A percentile compares a stretch with the other conserved stretches of the same genome.
phyloP scores from a whole-genome alignment of 1,139 yeast species.

The Trichomonascaceae sp. region DNA sequence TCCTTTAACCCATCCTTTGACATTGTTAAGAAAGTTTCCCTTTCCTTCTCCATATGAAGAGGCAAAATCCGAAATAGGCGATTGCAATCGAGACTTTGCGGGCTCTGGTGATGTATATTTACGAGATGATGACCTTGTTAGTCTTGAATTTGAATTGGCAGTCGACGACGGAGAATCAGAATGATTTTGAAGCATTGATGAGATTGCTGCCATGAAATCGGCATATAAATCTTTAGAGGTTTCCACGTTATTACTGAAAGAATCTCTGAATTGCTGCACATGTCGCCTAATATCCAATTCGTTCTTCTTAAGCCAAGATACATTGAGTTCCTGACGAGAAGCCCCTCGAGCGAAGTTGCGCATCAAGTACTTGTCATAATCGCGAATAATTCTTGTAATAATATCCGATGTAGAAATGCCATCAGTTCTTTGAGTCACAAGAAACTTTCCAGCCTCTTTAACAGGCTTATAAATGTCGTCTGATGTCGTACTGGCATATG shows the following conservation, averaged over 20 bases:
- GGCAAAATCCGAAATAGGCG: constrained; percentile 64
- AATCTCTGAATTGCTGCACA: constrained; percentile 78
- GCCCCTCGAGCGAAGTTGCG: constrained; percentile 97
- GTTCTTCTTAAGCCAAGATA: constrained; percentile 94
- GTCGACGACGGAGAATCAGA: constrained; percentile 1
- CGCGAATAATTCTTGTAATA: constrained; percentile 88
- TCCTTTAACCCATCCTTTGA: constrained; percentile 63
- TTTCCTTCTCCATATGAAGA: constrained; percentile 49
- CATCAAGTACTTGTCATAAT: constrained; percentile 93
- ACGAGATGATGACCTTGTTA: not conserved
- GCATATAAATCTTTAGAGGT: constrained; percentile 75
- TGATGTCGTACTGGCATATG: constrained; percentile 78
- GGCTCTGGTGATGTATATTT: not conserved
- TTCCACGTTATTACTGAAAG: constrained; percentile 71
- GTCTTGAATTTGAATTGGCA: not conserved
- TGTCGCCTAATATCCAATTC: constrained; percentile 91
- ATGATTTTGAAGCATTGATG: constrained; percentile 20
- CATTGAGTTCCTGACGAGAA: constrained; percentile 90
- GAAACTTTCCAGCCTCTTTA: constrained; percentile 82
- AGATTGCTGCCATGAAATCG: constrained; percentile 55
- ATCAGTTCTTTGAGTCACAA: constrained; percentile 93
- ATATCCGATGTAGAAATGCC: constrained; percentile 95
- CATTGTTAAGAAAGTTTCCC: constrained; percentile 42
- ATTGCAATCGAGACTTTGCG: constrained; percentile 23
- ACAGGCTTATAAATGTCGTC: constrained; percentile 93